Evolutionary conservation across 2,329 filamentous ascomycete species (phyloP), one percentile per base, ranked within the genome.

Genomic region (Cadophora gregata): DNA sequence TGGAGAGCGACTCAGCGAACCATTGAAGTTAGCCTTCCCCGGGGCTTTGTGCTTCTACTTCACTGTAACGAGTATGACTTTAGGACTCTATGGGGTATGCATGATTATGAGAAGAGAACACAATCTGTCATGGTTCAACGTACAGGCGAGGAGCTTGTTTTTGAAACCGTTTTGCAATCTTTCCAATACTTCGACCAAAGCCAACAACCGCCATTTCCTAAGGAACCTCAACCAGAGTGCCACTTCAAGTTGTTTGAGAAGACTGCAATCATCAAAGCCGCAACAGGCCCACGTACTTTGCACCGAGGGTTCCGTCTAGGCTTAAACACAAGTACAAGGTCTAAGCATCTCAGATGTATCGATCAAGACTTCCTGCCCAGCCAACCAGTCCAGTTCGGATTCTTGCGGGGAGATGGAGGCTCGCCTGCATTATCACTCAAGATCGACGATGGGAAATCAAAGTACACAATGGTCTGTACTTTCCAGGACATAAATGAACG

Each of bases 121-220:
- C 90, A 93, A 74, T 84, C 85, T 29, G 91, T 88, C 61, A 82
- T 97, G 50, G 87, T 88, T 42, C 87, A 89, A 7, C 85, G 88
- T 48, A 82, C 84, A 33, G 90, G 92, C 62, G 94, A 97, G 79
- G 82, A 82, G 1, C 79, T 90, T 64, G 83, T 91, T 1, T 93
- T 92, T 76, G 87, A 90, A 73, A 85, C 87, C 8, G 88, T 86
- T 1, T 80, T 97, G 9, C 87, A 87, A 53, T 86, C 89, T 29
- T 93, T 96, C 70, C 92, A 95, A 74, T 96, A 95, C 76, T 90
- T 93, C 74, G 93, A 96, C 74, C 84, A 89, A 1, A 86, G 88
- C 71, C 82, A 88, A n/a, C 84, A 91, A 66, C 84, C 90, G 16
- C 85, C 86, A 1, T 97, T 97, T 76, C 92, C 93, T 5, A 85